Base-by-base conservation (phyloP, 108 stramenopile genomes). In the Stephanodiscus triporus region DNA sequence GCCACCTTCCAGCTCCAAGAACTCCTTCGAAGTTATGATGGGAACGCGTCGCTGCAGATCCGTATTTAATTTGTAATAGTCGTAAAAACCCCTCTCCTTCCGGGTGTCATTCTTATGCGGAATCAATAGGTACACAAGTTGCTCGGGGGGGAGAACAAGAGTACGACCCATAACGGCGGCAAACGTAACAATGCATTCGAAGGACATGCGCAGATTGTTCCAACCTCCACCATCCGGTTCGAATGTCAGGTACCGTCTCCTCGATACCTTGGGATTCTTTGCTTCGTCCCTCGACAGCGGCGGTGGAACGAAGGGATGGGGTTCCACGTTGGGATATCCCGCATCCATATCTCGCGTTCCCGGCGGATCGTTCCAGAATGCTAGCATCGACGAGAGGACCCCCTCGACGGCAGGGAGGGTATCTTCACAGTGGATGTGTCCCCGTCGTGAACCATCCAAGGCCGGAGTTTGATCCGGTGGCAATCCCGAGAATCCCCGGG, bases 101-200 rank as follows among this genome's bases (percentile, higher is more conserved):
- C 76, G 57, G 9, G 71, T 77, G 53, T 79, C 70, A 24, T 78
- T 81, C 38, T 63, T 73, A 24, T 77, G 73, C 20, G 72, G 64
- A 24, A 84, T 80, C 59, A 96, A 57, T 8, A 96, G 45, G 64
- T 97, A 97, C 23, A 94, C 68, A 0, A 78, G 75, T 38, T 86
- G 74, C 42, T 88, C 88, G 19, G 96, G 96, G 23, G 96, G 96
- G 38, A 97, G 61, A 1, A 97, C 94, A 32, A 97, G 59, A 1
- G 93, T 91, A 32, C 96, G 70, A 27, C 94, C 93, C 7, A 89
- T 89, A 22, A 85, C 79, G 20, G 91, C 84, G 9, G 94, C 96
- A 42, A 89, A 50, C 23, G 90, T 81, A 23, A 97, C 66, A 23
- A 97, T 70, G 50, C 81, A 87, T 82, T 97, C 96, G 57, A 94